A percentile compares a stretch with the other conserved stretches of the same genome.
These are phyloP conservation scores for Cynara cardunculus DNA, from an alignment of 129 eudicot genomes.

Conservation along the genomic window DNA sequence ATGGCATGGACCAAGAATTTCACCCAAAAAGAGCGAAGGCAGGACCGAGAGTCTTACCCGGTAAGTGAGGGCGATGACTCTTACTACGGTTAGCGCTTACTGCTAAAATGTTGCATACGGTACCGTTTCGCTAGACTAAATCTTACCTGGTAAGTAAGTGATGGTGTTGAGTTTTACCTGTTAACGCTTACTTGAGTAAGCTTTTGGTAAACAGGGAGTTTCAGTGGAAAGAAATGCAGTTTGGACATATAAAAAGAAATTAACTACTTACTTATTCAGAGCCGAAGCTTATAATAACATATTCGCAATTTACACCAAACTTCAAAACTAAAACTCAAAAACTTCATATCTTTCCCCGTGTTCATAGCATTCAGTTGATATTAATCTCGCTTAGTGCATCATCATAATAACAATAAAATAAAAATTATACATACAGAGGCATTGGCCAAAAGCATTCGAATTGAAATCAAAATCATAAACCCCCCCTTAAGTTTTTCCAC, in stretches of 20 bases:
- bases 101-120: no score
- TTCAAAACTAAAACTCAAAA: constrained; percentile 4
- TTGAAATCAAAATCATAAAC: neutral
- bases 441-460: neutral
- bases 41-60: no score
- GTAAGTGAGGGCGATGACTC: no score
- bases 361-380: neutral
- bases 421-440: neutral
- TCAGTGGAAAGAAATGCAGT: neutral
- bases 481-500: neutral
- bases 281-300: neutral
- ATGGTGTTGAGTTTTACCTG: no score
- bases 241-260: neutral
- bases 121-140: no score
- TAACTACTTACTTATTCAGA: neutral
- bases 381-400: neutral
- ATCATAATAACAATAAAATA: neutral
- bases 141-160: no score
- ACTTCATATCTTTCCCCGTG: neutral
- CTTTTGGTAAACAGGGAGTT: no score
- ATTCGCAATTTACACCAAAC: neutral
- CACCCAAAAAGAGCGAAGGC: no score
- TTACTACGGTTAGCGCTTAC: no score
- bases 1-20: no score
- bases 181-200: no score